These are phyloP conservation scores for Aureobasidium sp. DNA, from an alignment of 2,329 filamentous ascomycete species.

Conservation along the genomic window DNA sequence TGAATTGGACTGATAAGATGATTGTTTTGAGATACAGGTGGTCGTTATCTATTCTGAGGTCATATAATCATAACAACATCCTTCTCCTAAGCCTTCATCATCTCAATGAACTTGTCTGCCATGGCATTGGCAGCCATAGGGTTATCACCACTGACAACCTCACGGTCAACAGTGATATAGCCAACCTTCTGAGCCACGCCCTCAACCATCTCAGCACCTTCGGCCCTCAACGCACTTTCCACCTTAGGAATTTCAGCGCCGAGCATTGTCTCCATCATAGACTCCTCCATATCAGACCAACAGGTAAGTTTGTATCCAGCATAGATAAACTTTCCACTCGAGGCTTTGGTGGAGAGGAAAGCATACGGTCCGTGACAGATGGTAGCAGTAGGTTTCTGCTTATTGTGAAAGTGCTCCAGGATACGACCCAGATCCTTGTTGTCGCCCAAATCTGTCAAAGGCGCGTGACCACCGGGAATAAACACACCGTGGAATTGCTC, in stretches of 20 bases:
- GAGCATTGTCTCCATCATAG: conserved; percentile 35
- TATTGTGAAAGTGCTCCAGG: conserved; percentile 31
- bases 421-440: conserved; percentile 36
- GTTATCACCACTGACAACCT: conserved; percentile 28
- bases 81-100: conserved; percentile 17
- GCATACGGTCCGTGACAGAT: conserved; percentile 42
- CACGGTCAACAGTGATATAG: conserved; percentile 34
- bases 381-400: conserved; percentile 35
- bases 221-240: conserved; percentile 29
- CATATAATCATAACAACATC: neutral
- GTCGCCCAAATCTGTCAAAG: conserved; percentile 33
- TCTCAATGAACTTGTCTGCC: conserved; percentile 26
- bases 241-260: conserved; percentile 37
- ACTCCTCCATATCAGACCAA: conserved; percentile 39
- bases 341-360: conserved; percentile 33
- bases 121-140: conserved; percentile 26
- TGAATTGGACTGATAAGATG: too few species aligned
- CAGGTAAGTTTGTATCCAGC: conserved; percentile 38
- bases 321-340: conserved; percentile 32
- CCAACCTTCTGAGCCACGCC: conserved; percentile 32
- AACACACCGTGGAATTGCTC: conserved; percentile 33
- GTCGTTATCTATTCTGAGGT: neutral
- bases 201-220: conserved; percentile 37
- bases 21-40: neutral
- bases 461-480: conserved; percentile 39